phyloP scores from a whole-genome alignment of 2,329 filamentous ascomycete genomes.

The Chaetomium olivaceum region DNA sequence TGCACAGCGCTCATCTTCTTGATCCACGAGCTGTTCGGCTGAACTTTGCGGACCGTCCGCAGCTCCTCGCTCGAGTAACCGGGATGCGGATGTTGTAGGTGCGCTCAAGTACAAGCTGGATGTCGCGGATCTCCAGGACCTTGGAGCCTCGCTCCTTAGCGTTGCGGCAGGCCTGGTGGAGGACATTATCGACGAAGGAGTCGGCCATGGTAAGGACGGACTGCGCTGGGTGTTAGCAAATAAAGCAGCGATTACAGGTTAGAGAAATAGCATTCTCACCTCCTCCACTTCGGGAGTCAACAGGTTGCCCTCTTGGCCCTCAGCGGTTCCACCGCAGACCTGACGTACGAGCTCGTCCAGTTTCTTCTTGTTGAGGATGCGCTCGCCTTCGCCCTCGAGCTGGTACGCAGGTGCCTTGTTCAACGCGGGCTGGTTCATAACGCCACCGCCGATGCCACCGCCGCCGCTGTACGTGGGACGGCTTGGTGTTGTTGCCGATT shows the following conservation, averaged over 20 bases:
- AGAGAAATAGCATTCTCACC: slow-evolving; percentile 53
- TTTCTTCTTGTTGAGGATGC: slow-evolving; percentile 96
- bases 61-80: slow-evolving; percentile 94
- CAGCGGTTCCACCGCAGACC: slow-evolving; percentile 78
- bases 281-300: slow-evolving; percentile 94
- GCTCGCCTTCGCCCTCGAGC: slow-evolving; percentile 87
- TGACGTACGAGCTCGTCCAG: slow-evolving; percentile 92
- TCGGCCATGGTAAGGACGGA: slow-evolving; percentile 87
- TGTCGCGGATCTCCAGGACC: slow-evolving; percentile 83
- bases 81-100: slow-evolving; percentile 87
- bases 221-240: slow-evolving; percentile 46
- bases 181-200: slow-evolving; percentile 90
- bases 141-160: slow-evolving; percentile 91
- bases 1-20: slow-evolving; percentile 97
- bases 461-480: slow-evolving; percentile 85
- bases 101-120: slow-evolving; percentile 79
- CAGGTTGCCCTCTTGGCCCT: slow-evolving; percentile 71
- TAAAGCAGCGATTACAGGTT: background rate
- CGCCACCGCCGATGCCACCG: slow-evolving; percentile 72
- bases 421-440: slow-evolving; percentile 85
- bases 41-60: slow-evolving; percentile 88
- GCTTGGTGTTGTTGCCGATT: slow-evolving; percentile 51
- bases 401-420: slow-evolving; percentile 79
- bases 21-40: slow-evolving; percentile 85
- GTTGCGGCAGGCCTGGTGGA: slow-evolving; percentile 82